Conservation (phyloP, 2,329 filamentous ascomycete genomes). For the Xylaria sp. region DNA sequence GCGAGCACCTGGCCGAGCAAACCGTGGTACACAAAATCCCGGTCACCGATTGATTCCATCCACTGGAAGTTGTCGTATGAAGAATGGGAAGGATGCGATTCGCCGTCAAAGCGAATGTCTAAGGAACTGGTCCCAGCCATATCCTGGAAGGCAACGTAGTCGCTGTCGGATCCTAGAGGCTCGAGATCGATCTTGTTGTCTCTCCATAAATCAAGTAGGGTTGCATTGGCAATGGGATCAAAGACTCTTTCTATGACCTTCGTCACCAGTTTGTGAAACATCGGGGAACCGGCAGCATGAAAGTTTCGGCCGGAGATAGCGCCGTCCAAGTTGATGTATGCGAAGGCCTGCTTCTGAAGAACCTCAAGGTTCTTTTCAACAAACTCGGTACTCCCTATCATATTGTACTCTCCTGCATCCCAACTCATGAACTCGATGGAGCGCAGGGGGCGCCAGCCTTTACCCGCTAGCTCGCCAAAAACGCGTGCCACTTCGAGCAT, state of each 20-base stretch:
- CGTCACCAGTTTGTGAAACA: slow-evolving; percentile 77
- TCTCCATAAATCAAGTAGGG: slow-evolving; percentile 83
- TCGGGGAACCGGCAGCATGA: slow-evolving; percentile 80
- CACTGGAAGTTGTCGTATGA: slow-evolving; percentile 92
- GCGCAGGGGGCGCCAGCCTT: slow-evolving; percentile 91
- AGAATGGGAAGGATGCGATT: slow-evolving; percentile 77
- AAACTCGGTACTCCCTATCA: slow-evolving; percentile 93
- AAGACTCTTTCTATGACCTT: slow-evolving; percentile 78
- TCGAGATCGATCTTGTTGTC: slow-evolving; percentile 69
- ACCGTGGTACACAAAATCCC: slow-evolving; percentile 82
- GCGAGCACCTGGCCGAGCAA: slow-evolving; percentile 82
- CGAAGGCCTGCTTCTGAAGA: slow-evolving; percentile 79
- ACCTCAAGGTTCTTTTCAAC: slow-evolving; percentile 85
- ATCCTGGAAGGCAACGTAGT: slow-evolving; percentile 91
- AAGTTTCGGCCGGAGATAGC: slow-evolving; percentile 82
- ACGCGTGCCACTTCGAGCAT: slow-evolving; percentile 90
- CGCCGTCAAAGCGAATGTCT: slow-evolving; percentile 81
- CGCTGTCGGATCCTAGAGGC: slow-evolving; percentile 78
- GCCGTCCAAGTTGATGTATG: slow-evolving; percentile 91
- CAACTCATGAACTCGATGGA: slow-evolving; percentile 97
- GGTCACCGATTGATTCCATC: slow-evolving; percentile 84
- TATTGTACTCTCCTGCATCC: slow-evolving; percentile 94
- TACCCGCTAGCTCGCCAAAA: slow-evolving; percentile 79
- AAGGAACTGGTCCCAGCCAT: slow-evolving; percentile 89
- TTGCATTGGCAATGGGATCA: slow-evolving; percentile 77